These are phyloP conservation scores for Russula abietina DNA, from an alignment of 768 basidiomycete species.

Conservation along the genomic window DNA sequence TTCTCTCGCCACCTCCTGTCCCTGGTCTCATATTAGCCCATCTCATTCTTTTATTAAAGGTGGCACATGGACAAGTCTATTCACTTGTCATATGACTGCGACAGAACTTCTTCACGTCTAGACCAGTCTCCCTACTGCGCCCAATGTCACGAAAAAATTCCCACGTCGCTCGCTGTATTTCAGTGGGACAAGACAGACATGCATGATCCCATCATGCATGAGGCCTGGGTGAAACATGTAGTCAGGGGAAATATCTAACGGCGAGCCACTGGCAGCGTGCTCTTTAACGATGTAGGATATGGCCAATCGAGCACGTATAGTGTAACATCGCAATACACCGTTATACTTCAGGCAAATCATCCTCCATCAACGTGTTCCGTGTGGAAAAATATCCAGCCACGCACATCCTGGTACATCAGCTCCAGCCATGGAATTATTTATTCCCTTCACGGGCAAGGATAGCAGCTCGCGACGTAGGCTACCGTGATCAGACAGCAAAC, in stretches of 20 bases:
- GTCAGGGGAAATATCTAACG: too few relatives aligned
- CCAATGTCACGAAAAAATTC: neutral
- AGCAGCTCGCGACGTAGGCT: neutral
- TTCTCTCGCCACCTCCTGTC: slow-evolving; percentile 10
- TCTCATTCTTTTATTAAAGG: neutral
- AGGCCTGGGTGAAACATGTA: slow-evolving; percentile 1
- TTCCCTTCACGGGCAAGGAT: neutral
- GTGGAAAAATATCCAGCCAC: neutral
- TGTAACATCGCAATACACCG: too few relatives aligned
- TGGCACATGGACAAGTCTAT: neutral
- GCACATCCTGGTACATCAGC: neutral
- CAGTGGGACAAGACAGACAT: neutral
- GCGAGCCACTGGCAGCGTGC: too few relatives aligned
- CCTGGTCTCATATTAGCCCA: too few relatives aligned
- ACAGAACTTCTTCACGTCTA: neutral
- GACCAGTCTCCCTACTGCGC: neutral
- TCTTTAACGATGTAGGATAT: slow-evolving; percentile 14
- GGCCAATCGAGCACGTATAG: slow-evolving; percentile 1
- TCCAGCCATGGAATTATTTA: neutral
- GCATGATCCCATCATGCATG: neutral
- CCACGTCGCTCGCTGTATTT: neutral
- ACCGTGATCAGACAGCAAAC: neutral
- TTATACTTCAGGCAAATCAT: neutral
- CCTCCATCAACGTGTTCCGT: neutral
- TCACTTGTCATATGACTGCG: neutral